Conservation (phyloP, 1,284 basidiomycete genomes). For the Violaceomyces palustris region DNA sequence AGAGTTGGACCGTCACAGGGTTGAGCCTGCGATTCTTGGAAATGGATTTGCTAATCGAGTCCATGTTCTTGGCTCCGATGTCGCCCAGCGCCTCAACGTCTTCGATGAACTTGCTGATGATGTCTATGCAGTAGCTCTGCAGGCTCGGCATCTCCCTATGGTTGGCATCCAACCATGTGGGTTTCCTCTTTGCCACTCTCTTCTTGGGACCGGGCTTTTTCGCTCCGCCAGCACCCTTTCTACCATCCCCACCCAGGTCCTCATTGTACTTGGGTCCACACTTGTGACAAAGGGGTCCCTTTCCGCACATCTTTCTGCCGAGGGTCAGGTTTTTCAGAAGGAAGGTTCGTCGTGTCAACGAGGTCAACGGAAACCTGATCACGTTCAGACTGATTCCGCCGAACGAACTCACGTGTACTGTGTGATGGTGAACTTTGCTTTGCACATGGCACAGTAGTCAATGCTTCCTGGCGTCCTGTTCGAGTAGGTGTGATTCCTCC, state of each 20-base stretch:
- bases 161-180: conserved; percentile 9
- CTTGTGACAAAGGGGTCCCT: conserved; percentile 29
- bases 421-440: conserved; percentile 74
- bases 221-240: conserved; percentile 8
- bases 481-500: conserved; percentile 51
- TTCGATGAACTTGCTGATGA: conserved; percentile 79
- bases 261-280: conserved; percentile 28
- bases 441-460: conserved; percentile 74
- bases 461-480: conserved; percentile 66
- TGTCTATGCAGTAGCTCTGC: conserved; percentile 74
- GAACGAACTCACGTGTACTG: conserved; percentile 59
- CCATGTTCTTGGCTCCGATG: conserved; percentile 61
- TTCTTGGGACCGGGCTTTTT: conserved; percentile 18
- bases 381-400: conserved; percentile 1
- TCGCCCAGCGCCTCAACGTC: conserved; percentile 85
- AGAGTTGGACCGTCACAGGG: conserved; percentile 68
- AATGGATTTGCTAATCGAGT: conserved; percentile 60
- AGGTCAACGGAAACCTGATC: neutral
- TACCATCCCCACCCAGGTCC: conserved; percentile 3
- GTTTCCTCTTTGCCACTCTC: conserved; percentile 8
- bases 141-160: conserved; percentile 61
- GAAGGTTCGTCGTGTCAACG: too few species aligned
- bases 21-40: conserved; percentile 79
- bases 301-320: conserved; percentile 9
- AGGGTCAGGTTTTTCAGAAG: too few species aligned